Conservation (phyloP, 176 grass and related monocot genomes). For the Thinopyrum elongatum region DNA sequence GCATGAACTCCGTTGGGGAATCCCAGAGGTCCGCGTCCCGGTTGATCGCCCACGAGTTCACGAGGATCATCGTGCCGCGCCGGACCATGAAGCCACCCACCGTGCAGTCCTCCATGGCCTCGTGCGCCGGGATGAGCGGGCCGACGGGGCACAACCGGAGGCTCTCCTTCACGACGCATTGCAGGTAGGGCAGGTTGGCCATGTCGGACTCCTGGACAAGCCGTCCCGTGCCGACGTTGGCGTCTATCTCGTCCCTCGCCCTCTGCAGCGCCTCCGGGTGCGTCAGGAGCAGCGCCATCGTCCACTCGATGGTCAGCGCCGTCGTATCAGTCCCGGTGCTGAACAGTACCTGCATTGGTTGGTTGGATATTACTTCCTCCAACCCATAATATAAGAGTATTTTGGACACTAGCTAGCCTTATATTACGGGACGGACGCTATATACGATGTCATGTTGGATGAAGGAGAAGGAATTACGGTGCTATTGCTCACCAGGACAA, state of each 20-base stretch:
- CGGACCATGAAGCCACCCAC: slow-evolving; percentile 41
- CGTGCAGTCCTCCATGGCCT: slow-evolving; percentile 52
- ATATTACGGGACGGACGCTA: no score
- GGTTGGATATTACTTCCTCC: no score
- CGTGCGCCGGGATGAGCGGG: slow-evolving; percentile 57
- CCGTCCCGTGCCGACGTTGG: no score
- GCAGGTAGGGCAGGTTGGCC: slow-evolving; percentile 46
- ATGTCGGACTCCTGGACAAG: slow-evolving; percentile 34
- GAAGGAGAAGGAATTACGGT: neutral
- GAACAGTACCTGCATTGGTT: no score
- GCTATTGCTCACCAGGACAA: neutral
- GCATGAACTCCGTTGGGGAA: slow-evolving; percentile 41
- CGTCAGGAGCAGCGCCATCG: no score
- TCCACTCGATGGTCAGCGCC: no score
- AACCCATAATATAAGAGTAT: no score
- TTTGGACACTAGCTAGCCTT: no score
- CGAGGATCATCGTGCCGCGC: slow-evolving; percentile 53
- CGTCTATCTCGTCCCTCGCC: no score
- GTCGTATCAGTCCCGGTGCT: no score
- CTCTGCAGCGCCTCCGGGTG: no score
- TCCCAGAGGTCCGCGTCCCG: slow-evolving; percentile 55
- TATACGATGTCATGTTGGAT: neutral
- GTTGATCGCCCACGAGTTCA: slow-evolving; percentile 59
- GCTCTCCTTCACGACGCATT: slow-evolving; percentile 54
- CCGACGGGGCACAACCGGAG: slow-evolving; percentile 48